Percentiles rank a stretch among this genome's conserved stretches.
phyloP scores from a whole-genome alignment of 2,329 filamentous ascomycete genomes.

The Trichoderma breve region DNA sequence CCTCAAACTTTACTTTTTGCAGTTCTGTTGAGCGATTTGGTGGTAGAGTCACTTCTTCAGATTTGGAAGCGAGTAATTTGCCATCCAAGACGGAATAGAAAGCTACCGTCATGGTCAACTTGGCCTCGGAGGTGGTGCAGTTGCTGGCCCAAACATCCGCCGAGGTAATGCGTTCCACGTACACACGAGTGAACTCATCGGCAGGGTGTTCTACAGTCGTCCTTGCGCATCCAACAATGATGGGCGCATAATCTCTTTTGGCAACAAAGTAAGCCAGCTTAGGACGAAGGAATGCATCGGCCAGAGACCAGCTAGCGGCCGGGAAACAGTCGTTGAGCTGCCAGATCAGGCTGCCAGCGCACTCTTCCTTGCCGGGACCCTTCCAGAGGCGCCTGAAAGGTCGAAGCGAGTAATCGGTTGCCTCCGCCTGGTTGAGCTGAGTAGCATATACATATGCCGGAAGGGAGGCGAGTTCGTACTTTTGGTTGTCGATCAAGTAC shows the following conservation, averaged over 20 bases:
- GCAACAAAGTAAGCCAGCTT: conserved; percentile 14
- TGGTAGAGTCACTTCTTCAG: not conserved
- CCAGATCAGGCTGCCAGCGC: conserved; percentile 9
- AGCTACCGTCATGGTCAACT: not conserved
- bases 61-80: not conserved
- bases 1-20: not conserved
- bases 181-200: not conserved
- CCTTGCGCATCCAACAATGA: not conserved
- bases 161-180: not conserved
- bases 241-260: not conserved
- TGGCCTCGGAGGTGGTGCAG: not conserved
- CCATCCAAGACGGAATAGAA: conserved; percentile 1
- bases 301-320: conserved; percentile 9
- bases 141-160: conserved; percentile 6
- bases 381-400: conserved; percentile 12
- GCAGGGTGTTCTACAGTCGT: not conserved
- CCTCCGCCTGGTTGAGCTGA: conserved; percentile 15
- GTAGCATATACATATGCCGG: conserved; percentile 10
- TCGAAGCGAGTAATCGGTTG: conserved; percentile 5
- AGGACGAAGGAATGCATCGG: conserved; percentile 2
- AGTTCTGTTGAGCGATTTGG: conserved; percentile 11
- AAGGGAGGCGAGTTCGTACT: not conserved
- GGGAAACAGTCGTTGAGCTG: conserved; percentile 17
- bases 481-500: conserved; percentile 17
- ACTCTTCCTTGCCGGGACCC: conserved; percentile 1